Evolutionary conservation across 108 stramenopile species (phyloP), one percentile per base, ranked within the genome.

Genomic region (Cylindrotheca closterium): DNA sequence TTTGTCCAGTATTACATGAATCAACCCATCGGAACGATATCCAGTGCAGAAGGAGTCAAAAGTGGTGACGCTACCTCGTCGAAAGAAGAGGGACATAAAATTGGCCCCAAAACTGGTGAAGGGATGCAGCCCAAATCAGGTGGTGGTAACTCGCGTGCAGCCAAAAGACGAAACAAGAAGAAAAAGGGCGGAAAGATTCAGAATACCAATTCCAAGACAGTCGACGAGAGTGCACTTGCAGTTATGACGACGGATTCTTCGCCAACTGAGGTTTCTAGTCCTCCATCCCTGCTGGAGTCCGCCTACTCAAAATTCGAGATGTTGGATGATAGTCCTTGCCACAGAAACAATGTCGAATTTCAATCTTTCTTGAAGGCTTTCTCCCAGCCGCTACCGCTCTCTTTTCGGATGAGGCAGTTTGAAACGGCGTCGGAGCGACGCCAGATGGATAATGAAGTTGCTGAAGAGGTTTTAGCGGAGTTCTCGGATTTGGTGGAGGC

Each of bases 1-100:
- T 92, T 92, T 63, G 51, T 89, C 7, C 49, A 71, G 17, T 89
- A 88, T 60, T 92, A 92, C 65, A 69, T 55, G 19, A 30, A 47
- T 33, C 91, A 88, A 60, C 84, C 87, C 2, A 0, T 22, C 4
- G 84, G 87, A 0, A 75, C 78, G 29, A 77, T 85, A 15, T 23
- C 29, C 48, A 31, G 31, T 24, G 22, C 19, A 19, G 58, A 24
- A 4, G 48, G 25, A 28, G 37, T 57, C 32, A 4, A 3, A 1
- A 23, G 18, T 22, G 49, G 45, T 4, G 30, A 33, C 58, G 50
- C 10, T 2, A 28, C 29, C 30, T 29, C 23, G 42, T 31, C 15
- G 25, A n/a, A n/a, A n/a, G n/a, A n/a, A n/a, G n/a, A n/a, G n/a
- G n/a, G n/a, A n/a, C n/a, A n/a, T n/a, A n/a, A n/a, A n/a, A n/a